phyloP scores from a whole-genome alignment of 176 grass and related monocot species.

The Themeda triandra region DNA sequence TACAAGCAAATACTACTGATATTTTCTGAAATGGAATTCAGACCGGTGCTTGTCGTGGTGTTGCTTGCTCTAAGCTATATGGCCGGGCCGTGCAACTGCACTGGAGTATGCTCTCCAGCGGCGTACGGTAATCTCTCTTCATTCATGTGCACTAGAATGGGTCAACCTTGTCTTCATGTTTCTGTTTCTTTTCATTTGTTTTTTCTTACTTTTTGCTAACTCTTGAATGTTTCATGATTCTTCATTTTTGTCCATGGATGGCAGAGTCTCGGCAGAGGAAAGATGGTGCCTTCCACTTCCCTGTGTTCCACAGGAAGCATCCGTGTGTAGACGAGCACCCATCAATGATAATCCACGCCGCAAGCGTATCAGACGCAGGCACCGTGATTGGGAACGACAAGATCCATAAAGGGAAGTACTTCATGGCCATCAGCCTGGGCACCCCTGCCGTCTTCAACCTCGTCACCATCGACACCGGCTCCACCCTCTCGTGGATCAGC shows the following conservation, averaged over 20 bases:
- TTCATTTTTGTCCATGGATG: no score
- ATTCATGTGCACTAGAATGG: no score
- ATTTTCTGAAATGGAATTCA: neutral
- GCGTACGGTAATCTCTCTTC: no score
- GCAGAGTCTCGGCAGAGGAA: neutral
- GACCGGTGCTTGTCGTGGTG: neutral
- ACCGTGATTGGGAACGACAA: neutral
- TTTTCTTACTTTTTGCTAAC: no score
- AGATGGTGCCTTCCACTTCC: conserved; percentile 28
- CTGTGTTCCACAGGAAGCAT: conserved; percentile 35
- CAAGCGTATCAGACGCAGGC: conserved; percentile 11
- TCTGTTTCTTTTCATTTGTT: no score
- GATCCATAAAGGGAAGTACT: conserved; percentile 24
- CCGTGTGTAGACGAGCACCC: neutral
- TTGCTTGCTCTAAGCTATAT: conserved; percentile 4
- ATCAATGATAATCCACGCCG: neutral
- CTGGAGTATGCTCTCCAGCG: neutral
- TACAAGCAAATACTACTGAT: neutral
- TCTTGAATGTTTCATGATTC: no score
- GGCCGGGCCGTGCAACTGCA: neutral
- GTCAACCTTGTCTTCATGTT: no score
- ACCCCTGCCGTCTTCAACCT: conserved; percentile 36
- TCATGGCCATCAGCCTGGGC: conserved; percentile 35
- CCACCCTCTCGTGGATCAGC: conserved; percentile 38
- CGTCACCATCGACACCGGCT: conserved; percentile 40